These are phyloP conservation scores for Hypholoma fasciculare DNA, from an alignment of 768 basidiomycete species.

Conservation along the genomic window DNA sequence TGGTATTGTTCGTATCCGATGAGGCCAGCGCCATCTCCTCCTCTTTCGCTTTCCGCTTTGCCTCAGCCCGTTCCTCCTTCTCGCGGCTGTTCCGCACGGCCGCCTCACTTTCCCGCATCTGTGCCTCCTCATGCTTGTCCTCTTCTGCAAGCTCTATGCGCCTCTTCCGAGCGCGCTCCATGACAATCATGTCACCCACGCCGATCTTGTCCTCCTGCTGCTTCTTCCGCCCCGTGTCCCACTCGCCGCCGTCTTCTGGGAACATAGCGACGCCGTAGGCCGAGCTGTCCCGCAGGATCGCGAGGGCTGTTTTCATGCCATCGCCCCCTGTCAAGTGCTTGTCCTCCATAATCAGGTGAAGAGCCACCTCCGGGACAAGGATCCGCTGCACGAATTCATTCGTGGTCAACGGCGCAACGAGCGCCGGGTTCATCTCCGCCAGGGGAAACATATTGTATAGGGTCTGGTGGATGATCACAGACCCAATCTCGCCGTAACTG, in stretches of 20 bases:
- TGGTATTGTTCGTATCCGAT: neutral
- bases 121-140: conserved; percentile 22
- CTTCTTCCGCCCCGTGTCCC: conserved; percentile 25
- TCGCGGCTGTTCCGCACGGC: neutral
- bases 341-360: conserved; percentile 83
- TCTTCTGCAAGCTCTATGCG: conserved; percentile 50
- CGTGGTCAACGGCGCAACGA: conserved; percentile 64
- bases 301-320: conserved; percentile 45
- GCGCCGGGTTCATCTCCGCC: conserved; percentile 48
- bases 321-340: conserved; percentile 42
- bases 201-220: conserved; percentile 32
- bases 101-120: neutral
- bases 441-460: conserved; percentile 77
- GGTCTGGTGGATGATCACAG: conserved; percentile 76
- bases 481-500: conserved; percentile 88
- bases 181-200: conserved; percentile 51
- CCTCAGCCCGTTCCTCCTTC: conserved; percentile 7
- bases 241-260: conserved; percentile 56
- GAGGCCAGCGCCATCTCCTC: neutral
- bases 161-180: conserved; percentile 54
- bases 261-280: conserved; percentile 88
- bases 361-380: conserved; percentile 87
- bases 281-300: conserved; percentile 71
- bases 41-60: conserved; percentile 1
- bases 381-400: conserved; percentile 81